Evolutionary conservation across 1,139 yeast genomes (phyloP).

Genomic region (Diutina ranongensis): DNA sequence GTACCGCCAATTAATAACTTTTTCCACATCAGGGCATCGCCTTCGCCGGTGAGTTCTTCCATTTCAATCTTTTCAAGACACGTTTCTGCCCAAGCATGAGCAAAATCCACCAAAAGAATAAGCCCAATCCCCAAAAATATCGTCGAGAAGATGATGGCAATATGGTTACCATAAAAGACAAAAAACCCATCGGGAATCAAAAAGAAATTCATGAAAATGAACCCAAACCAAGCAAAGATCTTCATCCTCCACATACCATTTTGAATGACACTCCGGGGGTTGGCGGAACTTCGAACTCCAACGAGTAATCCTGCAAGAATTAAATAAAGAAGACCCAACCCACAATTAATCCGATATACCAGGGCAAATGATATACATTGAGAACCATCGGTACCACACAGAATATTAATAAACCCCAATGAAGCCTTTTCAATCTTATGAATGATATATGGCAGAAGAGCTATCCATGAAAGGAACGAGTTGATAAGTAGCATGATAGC

Average conservation of each 20-base stretch:
- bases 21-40: conserved; percentile 59
- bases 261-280: conserved; percentile 75
- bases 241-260: conserved; percentile 89
- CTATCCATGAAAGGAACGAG: conserved; percentile 82
- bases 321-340: conserved; percentile 73
- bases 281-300: conserved; percentile 67
- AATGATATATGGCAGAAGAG: conserved; percentile 73
- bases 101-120: conserved; percentile 86
- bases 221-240: conserved; percentile 44
- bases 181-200: conserved; percentile 77
- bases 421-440: conserved; percentile 65
- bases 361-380: conserved; percentile 91
- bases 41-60: conserved; percentile 55
- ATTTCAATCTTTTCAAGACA: conserved; percentile 84
- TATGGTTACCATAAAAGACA: conserved; percentile 81
- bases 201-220: conserved; percentile 54
- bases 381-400: conserved; percentile 62
- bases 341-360: conserved; percentile 83
- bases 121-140: conserved; percentile 82
- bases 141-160: conserved; percentile 77
- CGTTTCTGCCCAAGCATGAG: conserved; percentile 98
- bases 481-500: conserved; percentile 70
- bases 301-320: conserved; percentile 54
- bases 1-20: conserved; percentile 79
- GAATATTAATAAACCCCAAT: conserved; percentile 52